These are phyloP conservation scores for Arachnopeziza araneosa DNA, from an alignment of 2,329 filamentous ascomycete genomes.

Conservation along the genomic window DNA sequence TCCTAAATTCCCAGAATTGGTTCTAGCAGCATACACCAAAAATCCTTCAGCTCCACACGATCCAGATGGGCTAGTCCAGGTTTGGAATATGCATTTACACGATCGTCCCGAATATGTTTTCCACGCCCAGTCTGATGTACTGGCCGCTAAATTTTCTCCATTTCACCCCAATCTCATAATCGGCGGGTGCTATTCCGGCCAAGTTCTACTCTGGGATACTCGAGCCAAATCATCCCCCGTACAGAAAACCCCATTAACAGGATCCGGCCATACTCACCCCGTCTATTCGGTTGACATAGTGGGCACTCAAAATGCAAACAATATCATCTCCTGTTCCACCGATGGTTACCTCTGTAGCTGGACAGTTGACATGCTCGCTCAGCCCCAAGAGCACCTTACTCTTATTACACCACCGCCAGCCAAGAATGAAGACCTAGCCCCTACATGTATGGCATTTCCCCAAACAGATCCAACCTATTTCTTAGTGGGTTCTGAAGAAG, in stretches of 20 bases:
- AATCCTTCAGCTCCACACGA: conserved; percentile 93
- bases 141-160: conserved; percentile 96
- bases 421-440: conserved; percentile 90
- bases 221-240: conserved; percentile 83
- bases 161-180: conserved; percentile 96
- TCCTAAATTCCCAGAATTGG: conserved; percentile 86
- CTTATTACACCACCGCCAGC: conserved; percentile 79
- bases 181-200: conserved; percentile 92
- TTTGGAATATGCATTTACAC: conserved; percentile 96
- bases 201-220: conserved; percentile 96
- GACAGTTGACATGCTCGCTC: conserved; percentile 96
- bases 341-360: conserved; percentile 96
- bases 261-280: conserved; percentile 91
- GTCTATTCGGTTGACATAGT: conserved; percentile 95
- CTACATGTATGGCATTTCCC: conserved; percentile 91
- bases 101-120: conserved; percentile 95
- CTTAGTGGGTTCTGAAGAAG: conserved; percentile 93
- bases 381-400: conserved; percentile 91
- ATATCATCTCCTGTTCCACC: conserved; percentile 94
- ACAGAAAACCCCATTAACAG: conserved; percentile 92
- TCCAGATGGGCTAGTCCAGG: conserved; percentile 85
- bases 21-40: conserved; percentile 95
- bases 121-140: conserved; percentile 90
- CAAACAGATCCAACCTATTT: conserved; percentile 96
- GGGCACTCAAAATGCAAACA: conserved; percentile 97